Evolutionary conservation across 164 flowering plant genomes (phyloP).

Genomic region (Cinnamomum chago): DNA sequence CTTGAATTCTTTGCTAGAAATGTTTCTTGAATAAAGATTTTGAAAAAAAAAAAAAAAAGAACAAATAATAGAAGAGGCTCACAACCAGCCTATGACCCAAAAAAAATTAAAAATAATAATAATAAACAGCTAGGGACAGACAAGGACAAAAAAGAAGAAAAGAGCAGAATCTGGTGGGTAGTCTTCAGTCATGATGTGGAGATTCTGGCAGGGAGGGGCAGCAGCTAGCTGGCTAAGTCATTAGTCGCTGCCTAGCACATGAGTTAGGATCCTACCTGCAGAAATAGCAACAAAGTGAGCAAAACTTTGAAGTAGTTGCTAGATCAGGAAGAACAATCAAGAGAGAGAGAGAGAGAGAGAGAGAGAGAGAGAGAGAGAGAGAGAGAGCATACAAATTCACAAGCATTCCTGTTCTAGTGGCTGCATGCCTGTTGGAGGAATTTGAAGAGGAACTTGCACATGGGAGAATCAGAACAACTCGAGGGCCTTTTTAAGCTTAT

Average conservation of each 20-base stretch:
- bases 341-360: no score
- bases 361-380: constrained; percentile 2
- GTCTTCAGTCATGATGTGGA: constrained; percentile 7
- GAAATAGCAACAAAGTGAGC: no score
- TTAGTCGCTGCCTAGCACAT: no score
- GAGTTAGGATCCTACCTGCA: no score
- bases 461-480: constrained; percentile 57
- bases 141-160: constrained; percentile 24
- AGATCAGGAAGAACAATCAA: neutral
- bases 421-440: constrained; percentile 27
- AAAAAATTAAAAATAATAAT: constrained; percentile 41
- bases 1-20: constrained; percentile 21
- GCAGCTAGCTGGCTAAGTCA: no score
- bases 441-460: constrained; percentile 13
- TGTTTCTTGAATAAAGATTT: constrained; percentile 19
- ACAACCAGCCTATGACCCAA: constrained; percentile 49
- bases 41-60: constrained; percentile 7
- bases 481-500: constrained; percentile 90
- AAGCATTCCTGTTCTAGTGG: constrained; percentile 21
- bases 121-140: constrained; percentile 24
- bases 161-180: neutral
- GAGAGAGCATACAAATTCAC: constrained; percentile 29
- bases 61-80: constrained; percentile 53
- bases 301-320: no score
- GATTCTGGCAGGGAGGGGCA: neutral